phyloP scores from a whole-genome alignment of 2,329 filamentous ascomycete genomes.

The Periconia sp. region DNA sequence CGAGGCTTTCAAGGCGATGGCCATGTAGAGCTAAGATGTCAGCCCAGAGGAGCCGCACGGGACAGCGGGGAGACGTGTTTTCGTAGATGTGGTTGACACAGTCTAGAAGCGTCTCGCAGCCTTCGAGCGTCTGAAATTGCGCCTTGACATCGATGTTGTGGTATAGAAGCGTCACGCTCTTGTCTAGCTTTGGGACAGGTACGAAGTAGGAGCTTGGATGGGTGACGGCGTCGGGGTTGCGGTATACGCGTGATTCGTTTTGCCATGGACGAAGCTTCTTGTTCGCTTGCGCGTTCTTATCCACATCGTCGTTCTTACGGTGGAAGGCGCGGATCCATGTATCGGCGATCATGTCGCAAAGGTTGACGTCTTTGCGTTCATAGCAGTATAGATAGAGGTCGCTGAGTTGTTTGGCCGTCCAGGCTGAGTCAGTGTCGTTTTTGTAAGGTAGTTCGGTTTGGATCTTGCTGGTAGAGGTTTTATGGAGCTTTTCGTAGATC shows the following conservation, averaged over 20 bases:
- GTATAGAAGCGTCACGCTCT: background rate
- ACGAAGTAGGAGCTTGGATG: background rate
- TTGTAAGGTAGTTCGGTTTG: conserved; percentile 19
- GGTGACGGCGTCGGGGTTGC: background rate
- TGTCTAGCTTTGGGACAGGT: background rate
- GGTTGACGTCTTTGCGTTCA: conserved; percentile 11
- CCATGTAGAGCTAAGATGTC: conserved; percentile 34
- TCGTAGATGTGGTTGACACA: conserved; percentile 23
- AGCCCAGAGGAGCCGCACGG: conserved; percentile 34
- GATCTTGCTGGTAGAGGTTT: background rate
- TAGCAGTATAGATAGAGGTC: conserved; percentile 31
- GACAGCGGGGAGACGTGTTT: conserved; percentile 17
- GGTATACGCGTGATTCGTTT: background rate
- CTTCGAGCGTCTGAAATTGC: background rate
- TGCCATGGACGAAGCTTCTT: background rate
- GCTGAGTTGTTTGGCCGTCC: conserved; percentile 20
- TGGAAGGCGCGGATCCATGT: conserved; percentile 40
- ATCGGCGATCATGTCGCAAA: conserved; percentile 35
- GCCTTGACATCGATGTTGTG: background rate
- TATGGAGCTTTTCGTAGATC: conserved; percentile 6
- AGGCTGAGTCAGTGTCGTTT: conserved; percentile 9
- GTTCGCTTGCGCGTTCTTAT: background rate
- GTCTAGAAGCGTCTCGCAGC: background rate
- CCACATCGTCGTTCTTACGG: conserved; percentile 2
- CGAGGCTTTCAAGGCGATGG: conserved; percentile 7